A percentile compares a stretch with the other conserved stretches of the same genome.
Evolutionary conservation across 148 eudicot species (phyloP).

Genomic region (Pouteria glomerata): DNA sequence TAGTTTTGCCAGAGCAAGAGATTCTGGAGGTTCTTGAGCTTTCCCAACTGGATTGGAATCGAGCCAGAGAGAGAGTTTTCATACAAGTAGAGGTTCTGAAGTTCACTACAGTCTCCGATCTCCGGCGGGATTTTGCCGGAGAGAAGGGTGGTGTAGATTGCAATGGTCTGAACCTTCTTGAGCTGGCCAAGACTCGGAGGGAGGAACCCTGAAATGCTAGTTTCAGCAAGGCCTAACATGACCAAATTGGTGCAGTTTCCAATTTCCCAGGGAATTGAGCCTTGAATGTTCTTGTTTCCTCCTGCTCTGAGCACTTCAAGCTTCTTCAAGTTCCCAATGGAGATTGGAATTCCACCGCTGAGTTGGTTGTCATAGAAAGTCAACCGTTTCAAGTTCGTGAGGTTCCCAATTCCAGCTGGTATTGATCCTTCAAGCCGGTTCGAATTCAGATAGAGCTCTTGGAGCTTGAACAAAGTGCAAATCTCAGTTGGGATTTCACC

Average conservation of each 20-base stretch:
- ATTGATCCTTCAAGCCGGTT: conserved; percentile 61
- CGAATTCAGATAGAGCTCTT: conserved; percentile 55
- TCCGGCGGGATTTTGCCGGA: conserved; percentile 86
- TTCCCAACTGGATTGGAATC: conserved; percentile 54
- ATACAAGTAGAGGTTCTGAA: conserved; percentile 61
- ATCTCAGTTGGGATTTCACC: conserved; percentile 72
- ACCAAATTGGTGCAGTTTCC: conserved; percentile 61
- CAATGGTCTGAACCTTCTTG: conserved; percentile 70
- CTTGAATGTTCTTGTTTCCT: conserved; percentile 80
- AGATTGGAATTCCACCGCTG: conserved; percentile 61
- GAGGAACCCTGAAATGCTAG: conserved; percentile 71
- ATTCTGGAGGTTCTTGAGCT: conserved; percentile 48
- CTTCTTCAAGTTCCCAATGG: conserved; percentile 52
- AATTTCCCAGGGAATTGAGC: conserved; percentile 60
- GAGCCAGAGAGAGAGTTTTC: conserved; percentile 79
- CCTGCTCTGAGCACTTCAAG: conserved; percentile 70
- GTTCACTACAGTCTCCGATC: conserved; percentile 60
- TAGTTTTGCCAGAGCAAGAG: conserved; percentile 79
- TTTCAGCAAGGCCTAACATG: conserved; percentile 84
- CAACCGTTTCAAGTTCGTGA: conserved; percentile 45
- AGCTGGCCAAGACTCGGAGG: conserved; percentile 62
- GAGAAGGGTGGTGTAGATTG: conserved; percentile 68
- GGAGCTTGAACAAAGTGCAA: conserved; percentile 39
- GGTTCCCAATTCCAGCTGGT: conserved; percentile 52
- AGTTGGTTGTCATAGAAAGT: conserved; percentile 73